A percentile compares a stretch with the other conserved stretches of the same genome.
phyloP scores from a whole-genome alignment of 176 grass and related monocot genomes.

The Bonia amplexicaulis region DNA sequence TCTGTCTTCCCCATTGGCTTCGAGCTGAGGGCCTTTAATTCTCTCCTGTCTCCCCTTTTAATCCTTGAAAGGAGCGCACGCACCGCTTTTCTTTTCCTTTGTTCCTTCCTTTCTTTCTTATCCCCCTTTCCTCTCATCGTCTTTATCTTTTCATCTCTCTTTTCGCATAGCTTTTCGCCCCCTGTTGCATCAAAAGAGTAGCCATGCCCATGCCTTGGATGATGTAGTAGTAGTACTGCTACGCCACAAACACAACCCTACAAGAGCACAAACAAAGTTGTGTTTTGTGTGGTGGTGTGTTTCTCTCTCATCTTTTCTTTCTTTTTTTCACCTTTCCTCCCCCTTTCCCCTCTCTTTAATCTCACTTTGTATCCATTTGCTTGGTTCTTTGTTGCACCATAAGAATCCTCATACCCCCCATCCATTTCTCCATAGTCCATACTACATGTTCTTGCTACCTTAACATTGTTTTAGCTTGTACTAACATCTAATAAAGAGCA shows the following conservation, averaged over 20 bases:
- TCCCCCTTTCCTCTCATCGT: conserved; percentile 42
- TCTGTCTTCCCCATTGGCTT: conserved; percentile 65
- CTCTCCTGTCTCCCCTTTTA: conserved; percentile 62
- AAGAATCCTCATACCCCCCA: conserved; percentile 20
- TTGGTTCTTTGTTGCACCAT: conserved; percentile 70
- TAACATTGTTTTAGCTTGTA: conserved; percentile 4
- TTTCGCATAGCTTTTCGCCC: conserved; percentile 54
- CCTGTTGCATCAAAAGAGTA: conserved; percentile 63
- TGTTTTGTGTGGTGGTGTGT: conserved; percentile 46
- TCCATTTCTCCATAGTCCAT: neutral
- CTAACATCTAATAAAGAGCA: conserved; percentile 16
- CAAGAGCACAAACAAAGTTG: conserved; percentile 72
- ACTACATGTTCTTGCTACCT: conserved; percentile 39
- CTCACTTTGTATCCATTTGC: conserved; percentile 73
- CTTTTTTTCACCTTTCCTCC: conserved; percentile 39
- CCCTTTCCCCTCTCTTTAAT: conserved; percentile 56
- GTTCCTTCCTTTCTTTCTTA: conserved; percentile 65
- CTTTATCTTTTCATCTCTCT: conserved; percentile 43
- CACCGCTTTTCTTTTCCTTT: conserved; percentile 57
- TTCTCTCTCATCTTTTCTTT: conserved; percentile 73
- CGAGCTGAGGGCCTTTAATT: conserved; percentile 63
- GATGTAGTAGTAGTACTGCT: conserved; percentile 49
- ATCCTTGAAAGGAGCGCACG: conserved; percentile 89
- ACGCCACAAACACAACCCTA: conserved; percentile 58
- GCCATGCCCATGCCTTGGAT: conserved; percentile 66